phyloP scores from a whole-genome alignment of 176 grass and related monocot genomes.

The Musa troglodytarum region DNA sequence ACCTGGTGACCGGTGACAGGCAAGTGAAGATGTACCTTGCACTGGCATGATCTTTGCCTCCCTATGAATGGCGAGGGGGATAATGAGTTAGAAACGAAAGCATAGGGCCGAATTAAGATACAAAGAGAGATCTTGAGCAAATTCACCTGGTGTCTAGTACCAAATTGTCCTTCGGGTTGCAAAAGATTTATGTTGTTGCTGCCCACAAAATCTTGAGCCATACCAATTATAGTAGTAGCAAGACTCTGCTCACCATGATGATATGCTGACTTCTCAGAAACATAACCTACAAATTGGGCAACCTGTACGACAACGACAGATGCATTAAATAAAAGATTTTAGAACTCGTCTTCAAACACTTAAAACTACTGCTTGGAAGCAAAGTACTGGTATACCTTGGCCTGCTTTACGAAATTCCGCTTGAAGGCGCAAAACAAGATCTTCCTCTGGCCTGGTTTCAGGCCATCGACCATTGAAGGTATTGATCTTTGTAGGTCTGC shows the following conservation, averaged over 20 bases:
- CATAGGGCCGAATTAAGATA: background rate
- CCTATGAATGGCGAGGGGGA: slow-evolving; percentile 29
- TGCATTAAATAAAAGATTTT: background rate
- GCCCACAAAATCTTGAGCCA: slow-evolving; percentile 94
- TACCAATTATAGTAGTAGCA: slow-evolving; percentile 71
- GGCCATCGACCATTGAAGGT: slow-evolving; percentile 88
- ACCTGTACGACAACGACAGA: slow-evolving; percentile 33
- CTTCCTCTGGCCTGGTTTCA: slow-evolving; percentile 86
- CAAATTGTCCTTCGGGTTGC: slow-evolving; percentile 69
- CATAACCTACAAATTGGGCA: slow-evolving; percentile 85
- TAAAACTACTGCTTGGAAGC: background rate
- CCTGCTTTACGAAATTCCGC: slow-evolving; percentile 61
- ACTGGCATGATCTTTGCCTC: slow-evolving; percentile 86
- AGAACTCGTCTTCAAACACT: background rate
- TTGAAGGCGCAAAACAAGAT: slow-evolving; percentile 88
- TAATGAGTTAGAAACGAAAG: background rate
- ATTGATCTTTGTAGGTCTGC: slow-evolving; percentile 84
- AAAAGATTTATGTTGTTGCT: slow-evolving; percentile 87
- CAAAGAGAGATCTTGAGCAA: background rate
- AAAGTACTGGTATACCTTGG: slow-evolving; percentile 41
- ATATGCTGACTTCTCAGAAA: slow-evolving; percentile 86
- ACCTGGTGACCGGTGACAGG: slow-evolving; percentile 39
- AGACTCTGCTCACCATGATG: slow-evolving; percentile 82
- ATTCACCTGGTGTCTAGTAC: slow-evolving; percentile 48
- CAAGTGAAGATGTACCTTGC: slow-evolving; percentile 64